Percentiles rank a stretch among this genome's conserved stretches.
Evolutionary conservation across 1,284 basidiomycete species (phyloP).

Genomic region (Papiliotrema terrestris): DNA sequence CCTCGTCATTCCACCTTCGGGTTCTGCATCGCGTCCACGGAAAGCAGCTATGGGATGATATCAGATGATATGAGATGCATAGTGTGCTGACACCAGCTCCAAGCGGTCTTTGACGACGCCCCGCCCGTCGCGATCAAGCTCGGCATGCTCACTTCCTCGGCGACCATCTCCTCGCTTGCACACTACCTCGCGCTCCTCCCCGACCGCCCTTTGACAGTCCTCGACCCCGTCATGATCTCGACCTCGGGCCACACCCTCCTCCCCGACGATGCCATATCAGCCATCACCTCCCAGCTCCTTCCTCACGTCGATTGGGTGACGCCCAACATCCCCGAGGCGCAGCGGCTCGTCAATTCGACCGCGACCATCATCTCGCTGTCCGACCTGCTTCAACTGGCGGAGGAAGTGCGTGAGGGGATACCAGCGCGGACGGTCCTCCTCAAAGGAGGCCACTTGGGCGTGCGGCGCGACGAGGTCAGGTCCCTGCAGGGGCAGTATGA

Average conservation of each 20-base stretch:
- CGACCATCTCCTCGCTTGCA: slow-evolving; percentile 49
- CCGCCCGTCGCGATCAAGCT: slow-evolving; percentile 77
- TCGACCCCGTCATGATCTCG: slow-evolving; percentile 90
- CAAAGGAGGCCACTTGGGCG: slow-evolving; percentile 79
- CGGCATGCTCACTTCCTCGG: slow-evolving; percentile 68
- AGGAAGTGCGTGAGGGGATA: slow-evolving; percentile 56
- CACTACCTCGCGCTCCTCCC: slow-evolving; percentile 24
- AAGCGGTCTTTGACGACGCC: slow-evolving; percentile 71
- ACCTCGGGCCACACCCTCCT: slow-evolving; percentile 84
- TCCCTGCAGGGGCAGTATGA: slow-evolving; percentile 8
- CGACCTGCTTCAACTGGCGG: slow-evolving; percentile 65
- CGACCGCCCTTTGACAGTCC: slow-evolving; percentile 58
- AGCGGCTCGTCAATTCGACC: slow-evolving; percentile 51
- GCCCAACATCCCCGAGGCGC: slow-evolving; percentile 81
- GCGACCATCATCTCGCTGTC: slow-evolving; percentile 54
- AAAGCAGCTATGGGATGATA: too few relatives aligned
- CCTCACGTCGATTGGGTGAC: slow-evolving; percentile 74
- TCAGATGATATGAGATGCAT: too few relatives aligned
- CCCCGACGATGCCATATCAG: slow-evolving; percentile 61
- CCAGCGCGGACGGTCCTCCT: slow-evolving; percentile 62
- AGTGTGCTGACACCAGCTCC: slow-evolving; percentile 55
- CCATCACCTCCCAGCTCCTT: slow-evolving; percentile 63
- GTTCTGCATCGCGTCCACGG: too few relatives aligned
- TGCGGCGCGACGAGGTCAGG: slow-evolving; percentile 54
- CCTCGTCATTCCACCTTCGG: too few relatives aligned